Percentiles rank a stretch among this genome's conserved stretches.
Evolutionary conservation across 805 yeast species (phyloP).

Genomic region (Yamadazyma scolyti): DNA sequence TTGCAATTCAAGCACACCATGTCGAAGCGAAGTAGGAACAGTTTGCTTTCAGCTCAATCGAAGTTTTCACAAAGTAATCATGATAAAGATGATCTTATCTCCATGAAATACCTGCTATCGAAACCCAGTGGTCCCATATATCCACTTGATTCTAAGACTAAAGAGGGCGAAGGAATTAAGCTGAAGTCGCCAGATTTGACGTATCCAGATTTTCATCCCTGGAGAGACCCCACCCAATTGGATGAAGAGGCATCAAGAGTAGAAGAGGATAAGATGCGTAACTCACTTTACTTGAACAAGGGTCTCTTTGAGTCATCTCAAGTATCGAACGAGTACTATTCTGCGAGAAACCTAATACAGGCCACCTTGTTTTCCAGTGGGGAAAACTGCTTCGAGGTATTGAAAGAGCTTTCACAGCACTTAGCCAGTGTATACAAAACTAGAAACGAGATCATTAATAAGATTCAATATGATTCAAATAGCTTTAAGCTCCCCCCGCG

Average conservation of each 20-base stretch:
- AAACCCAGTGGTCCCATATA: slow-evolving; percentile 30
- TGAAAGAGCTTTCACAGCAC: slow-evolving; percentile 36
- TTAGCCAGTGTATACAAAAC: slow-evolving; percentile 34
- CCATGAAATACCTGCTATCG: slow-evolving; percentile 35
- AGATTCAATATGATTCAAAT: slow-evolving; percentile 29
- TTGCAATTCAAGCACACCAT: too few relatives aligned
- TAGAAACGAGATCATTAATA: slow-evolving; percentile 38
- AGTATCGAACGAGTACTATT: slow-evolving; percentile 61
- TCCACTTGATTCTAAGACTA: slow-evolving; percentile 22
- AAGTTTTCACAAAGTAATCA: slow-evolving; percentile 15
- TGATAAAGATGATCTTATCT: slow-evolving; percentile 28
- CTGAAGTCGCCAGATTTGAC: slow-evolving; percentile 11
- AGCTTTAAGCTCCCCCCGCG: slow-evolving; percentile 78
- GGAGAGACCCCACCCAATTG: slow-evolving; percentile 52
- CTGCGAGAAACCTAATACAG: slow-evolving; percentile 61
- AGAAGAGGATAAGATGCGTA: slow-evolving; percentile 44
- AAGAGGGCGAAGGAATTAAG: slow-evolving; percentile 5
- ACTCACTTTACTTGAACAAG: slow-evolving; percentile 51
- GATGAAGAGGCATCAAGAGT: slow-evolving; percentile 13
- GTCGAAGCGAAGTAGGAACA: slow-evolving; percentile 29
- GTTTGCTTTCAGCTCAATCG: slow-evolving; percentile 21
- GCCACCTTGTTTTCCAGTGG: slow-evolving; percentile 37
- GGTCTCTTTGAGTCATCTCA: slow-evolving; percentile 67
- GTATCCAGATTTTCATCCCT: slow-evolving; percentile 72
- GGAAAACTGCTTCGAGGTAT: slow-evolving; percentile 29